Percentiles rank a stretch among this genome's conserved stretches.
phyloP scores from a whole-genome alignment of 2,329 filamentous ascomycete species.

The Coniochaeta ligniaria region DNA sequence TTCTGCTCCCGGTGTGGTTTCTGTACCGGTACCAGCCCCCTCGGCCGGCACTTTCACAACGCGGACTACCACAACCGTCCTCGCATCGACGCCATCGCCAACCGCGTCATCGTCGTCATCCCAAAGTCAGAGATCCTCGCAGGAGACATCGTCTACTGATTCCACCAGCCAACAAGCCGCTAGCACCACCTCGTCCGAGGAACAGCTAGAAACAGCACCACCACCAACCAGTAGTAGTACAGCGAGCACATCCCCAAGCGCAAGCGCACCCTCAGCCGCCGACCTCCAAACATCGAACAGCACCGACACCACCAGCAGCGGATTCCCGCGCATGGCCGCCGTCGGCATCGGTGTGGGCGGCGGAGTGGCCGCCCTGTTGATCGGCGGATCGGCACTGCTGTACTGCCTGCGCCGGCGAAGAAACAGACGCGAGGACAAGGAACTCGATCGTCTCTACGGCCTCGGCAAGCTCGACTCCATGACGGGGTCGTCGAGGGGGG shows the following conservation, averaged over 20 bases:
- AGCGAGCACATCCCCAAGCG: neutral
- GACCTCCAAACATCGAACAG: neutral
- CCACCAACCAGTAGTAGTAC: neutral
- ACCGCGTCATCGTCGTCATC: neutral
- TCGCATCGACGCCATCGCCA: neutral
- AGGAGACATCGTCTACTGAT: neutral
- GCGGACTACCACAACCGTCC: neutral
- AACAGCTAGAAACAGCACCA: neutral
- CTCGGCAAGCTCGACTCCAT: slow-evolving; percentile 1
- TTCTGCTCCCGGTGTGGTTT: neutral
- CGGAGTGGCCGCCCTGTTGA: slow-evolving; percentile 9
- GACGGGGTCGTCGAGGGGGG: neutral
- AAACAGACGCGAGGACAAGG: slow-evolving; percentile 11
- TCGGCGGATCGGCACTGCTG: slow-evolving; percentile 12
- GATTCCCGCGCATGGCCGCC: slow-evolving; percentile 7
- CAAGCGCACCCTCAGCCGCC: neutral
- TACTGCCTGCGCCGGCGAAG: slow-evolving; percentile 12
- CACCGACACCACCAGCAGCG: neutral
- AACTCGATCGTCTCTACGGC: slow-evolving; percentile 16
- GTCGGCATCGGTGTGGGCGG: slow-evolving; percentile 14
- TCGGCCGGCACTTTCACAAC: neutral
- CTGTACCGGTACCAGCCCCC: slow-evolving; percentile 1
- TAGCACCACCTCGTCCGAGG: neutral
- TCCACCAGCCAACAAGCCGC: neutral
- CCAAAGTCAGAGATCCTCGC: neutral